A percentile compares a stretch with the other conserved stretches of the same genome.
Conservation (phyloP, 805 yeast genomes). For the Monosporozyma aquatica region DNA sequence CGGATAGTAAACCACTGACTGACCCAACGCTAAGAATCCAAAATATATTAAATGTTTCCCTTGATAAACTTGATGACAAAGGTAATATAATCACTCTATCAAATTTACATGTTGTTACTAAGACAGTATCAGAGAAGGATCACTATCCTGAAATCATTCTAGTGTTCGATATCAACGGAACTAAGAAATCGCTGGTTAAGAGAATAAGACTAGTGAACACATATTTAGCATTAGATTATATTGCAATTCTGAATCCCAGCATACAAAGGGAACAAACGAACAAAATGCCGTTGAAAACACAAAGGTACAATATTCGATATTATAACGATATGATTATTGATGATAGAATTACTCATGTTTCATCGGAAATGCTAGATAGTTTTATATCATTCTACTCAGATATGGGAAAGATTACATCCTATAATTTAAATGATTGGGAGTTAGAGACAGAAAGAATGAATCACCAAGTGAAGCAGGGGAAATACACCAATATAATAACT, state of each 20-base stretch:
- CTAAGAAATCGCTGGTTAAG: conserved; percentile 20
- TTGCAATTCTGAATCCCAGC: conserved; percentile 11
- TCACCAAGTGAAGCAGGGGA: conserved; percentile 16
- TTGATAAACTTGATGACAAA: conserved; percentile 18
- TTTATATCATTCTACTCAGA: conserved; percentile 21
- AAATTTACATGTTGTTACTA: conserved; percentile 22
- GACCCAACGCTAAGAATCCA: conserved; percentile 27
- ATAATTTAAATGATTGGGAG: conserved; percentile 23
- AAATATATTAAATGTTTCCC: conserved; percentile 18
- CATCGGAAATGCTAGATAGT: conserved; percentile 24
- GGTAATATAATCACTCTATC: conserved; percentile 18
- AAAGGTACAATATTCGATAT: conserved; percentile 13
- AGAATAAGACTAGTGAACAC: conserved; percentile 18
- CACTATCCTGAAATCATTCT: conserved; percentile 24
- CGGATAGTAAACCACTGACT: conserved; percentile 17
- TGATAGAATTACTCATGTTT: conserved; percentile 14
- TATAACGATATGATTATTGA: conserved; percentile 12
- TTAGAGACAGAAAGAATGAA: conserved; percentile 19
- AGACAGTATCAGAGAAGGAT: conserved; percentile 23
- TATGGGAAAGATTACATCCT: conserved; percentile 19
- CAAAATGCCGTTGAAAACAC: conserved; percentile 11
- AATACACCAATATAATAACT: conserved; percentile 22
- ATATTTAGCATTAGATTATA: conserved; percentile 17
- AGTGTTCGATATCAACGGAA: conserved; percentile 18
- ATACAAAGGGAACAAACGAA: conserved; percentile 2